Conservation (phyloP, 2,329 filamentous ascomycete genomes). For the Venturia carpophila region DNA sequence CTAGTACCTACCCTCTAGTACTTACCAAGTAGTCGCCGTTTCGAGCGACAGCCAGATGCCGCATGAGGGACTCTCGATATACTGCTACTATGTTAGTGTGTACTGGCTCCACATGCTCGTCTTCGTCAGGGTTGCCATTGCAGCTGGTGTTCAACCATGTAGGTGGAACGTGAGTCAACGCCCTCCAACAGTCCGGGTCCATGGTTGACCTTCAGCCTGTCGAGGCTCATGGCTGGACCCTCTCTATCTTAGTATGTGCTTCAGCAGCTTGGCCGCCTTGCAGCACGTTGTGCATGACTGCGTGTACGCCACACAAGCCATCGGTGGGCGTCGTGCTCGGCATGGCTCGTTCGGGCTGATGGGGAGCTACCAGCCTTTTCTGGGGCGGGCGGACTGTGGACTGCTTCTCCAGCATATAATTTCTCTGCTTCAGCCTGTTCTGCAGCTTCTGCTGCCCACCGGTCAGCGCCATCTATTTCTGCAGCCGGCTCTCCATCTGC, state of each 20-base stretch:
- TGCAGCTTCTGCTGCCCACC: neutral
- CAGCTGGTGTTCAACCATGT: neutral
- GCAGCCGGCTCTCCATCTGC: neutral
- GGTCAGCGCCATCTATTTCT: neutral
- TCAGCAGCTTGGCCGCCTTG: neutral
- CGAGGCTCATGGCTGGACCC: neutral
- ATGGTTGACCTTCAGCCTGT: neutral
- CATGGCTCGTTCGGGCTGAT: too few relatives aligned
- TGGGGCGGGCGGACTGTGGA: too few relatives aligned
- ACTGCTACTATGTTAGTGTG: neutral
- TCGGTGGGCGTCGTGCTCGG: too few relatives aligned
- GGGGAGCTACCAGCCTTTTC: too few relatives aligned
- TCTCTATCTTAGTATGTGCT: neutral
- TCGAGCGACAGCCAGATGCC: neutral
- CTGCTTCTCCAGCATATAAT: too few relatives aligned
- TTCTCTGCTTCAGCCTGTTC: neutral
- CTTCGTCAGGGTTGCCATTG: neutral
- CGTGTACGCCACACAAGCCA: constrained; percentile 4
- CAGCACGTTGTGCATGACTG: constrained; percentile 8
- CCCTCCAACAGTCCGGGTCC: neutral
- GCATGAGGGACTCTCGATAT: neutral
- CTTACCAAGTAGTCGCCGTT: neutral
- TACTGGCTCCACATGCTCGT: neutral
- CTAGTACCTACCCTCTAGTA: too few relatives aligned
- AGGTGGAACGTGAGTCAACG: neutral